A percentile compares a stretch with the other conserved stretches of the same genome.
Evolutionary conservation across 768 basidiomycete species (phyloP).

Genomic region (Obba rivulosa): DNA sequence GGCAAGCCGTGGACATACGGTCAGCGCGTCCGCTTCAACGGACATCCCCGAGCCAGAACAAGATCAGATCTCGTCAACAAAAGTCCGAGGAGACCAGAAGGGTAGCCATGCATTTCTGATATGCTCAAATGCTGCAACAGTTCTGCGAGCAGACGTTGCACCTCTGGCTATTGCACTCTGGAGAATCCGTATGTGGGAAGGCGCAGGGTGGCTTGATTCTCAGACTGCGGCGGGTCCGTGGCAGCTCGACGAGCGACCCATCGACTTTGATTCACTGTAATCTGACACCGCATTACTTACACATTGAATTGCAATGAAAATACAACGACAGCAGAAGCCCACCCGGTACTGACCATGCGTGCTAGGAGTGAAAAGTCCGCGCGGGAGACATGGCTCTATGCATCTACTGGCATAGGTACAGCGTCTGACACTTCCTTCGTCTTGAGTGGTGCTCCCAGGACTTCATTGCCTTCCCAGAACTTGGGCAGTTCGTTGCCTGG

Average conservation of each 20-base stretch:
- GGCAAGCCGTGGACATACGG: not conserved
- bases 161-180: constrained; percentile 69
- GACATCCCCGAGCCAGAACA: not conserved
- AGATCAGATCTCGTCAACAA: constrained; percentile 1
- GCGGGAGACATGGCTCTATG: constrained; percentile 5
- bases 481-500: constrained; percentile 85
- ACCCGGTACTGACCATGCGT: not conserved
- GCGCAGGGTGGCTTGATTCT: constrained; percentile 40
- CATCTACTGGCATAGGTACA: constrained; percentile 43
- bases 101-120: constrained; percentile 70
- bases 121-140: constrained; percentile 42
- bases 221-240: constrained; percentile 20
- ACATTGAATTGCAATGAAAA: not conserved
- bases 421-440: constrained; percentile 17
- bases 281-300: not conserved
- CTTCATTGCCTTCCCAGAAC: constrained; percentile 86
- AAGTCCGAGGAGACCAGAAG: constrained; percentile 32
- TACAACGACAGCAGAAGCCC: not conserved
- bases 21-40: constrained; percentile 4
- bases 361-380: not conserved
- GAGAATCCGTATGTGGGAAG: constrained; percentile 77
- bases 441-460: constrained; percentile 38
- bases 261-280: not conserved
- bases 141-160: constrained; percentile 52
- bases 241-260: not conserved